Conservation (phyloP, 768 basidiomycete genomes). For the Leccinellum albellum region DNA sequence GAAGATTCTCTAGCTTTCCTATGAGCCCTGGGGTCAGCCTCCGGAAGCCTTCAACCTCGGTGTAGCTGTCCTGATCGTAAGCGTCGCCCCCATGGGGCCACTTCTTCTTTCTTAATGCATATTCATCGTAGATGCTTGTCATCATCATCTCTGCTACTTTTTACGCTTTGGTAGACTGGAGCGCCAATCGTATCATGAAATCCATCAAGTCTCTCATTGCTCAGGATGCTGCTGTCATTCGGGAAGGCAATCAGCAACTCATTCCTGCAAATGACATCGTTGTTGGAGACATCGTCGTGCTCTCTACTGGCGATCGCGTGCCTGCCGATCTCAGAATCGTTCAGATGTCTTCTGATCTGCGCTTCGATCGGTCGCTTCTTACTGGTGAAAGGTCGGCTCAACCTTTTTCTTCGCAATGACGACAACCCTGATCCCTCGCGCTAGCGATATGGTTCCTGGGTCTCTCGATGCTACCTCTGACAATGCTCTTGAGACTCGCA, state of each 20-base stretch:
- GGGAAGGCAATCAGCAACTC: slow-evolving; percentile 47
- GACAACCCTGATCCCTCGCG: background rate
- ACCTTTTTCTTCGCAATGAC: background rate
- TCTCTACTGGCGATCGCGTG: slow-evolving; percentile 52
- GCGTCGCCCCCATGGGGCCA: slow-evolving; percentile 19
- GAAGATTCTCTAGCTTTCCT: slow-evolving; percentile 40
- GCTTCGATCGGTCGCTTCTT: slow-evolving; percentile 50
- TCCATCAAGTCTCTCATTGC: slow-evolving; percentile 59
- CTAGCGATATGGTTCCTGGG: slow-evolving; percentile 41
- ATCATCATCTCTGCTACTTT: slow-evolving; percentile 41
- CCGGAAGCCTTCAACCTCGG: slow-evolving; percentile 44
- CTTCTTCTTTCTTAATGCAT: background rate
- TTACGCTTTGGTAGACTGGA: slow-evolving; percentile 50
- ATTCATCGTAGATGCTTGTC: slow-evolving; percentile 35
- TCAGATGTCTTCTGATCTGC: slow-evolving; percentile 47
- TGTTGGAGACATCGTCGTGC: slow-evolving; percentile 52
- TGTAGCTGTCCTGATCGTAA: slow-evolving; percentile 48
- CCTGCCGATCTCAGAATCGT: slow-evolving; percentile 59
- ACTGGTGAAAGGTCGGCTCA: slow-evolving; percentile 43
- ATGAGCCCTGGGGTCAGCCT: slow-evolving; percentile 43
- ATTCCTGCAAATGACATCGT: slow-evolving; percentile 53
- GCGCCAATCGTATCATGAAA: slow-evolving; percentile 48
- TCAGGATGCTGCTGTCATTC: slow-evolving; percentile 52
- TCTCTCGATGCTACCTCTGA: slow-evolving; percentile 42
- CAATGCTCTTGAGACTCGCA: slow-evolving; percentile 45